Base-by-base conservation (phyloP, 306 rosid genomes). In the Cucurbita ficifolia region DNA sequence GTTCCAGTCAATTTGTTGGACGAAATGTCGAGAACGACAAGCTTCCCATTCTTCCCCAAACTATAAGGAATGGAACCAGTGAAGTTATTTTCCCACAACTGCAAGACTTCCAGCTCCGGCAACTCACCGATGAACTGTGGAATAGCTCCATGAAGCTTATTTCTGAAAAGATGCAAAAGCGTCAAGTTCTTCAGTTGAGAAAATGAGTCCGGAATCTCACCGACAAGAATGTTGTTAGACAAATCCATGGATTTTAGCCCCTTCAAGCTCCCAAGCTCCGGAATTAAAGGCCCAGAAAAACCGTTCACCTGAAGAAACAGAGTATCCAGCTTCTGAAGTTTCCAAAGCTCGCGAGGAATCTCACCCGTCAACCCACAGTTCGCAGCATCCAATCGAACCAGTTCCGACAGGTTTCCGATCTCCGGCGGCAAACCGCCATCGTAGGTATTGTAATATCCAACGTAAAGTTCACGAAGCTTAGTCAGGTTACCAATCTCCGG, bases 1-100 rank as follows among this genome's bases (percentile, higher is more conserved):
- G 86, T 78, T 1, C 98, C 98, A 3, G 96, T 93, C 74, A 93
- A 72, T 68, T 90, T 93, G 86, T 90, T 93, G 0, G 98, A 90
- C 3, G 98, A 93, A 64, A 93, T 82, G 79, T 93, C 98, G 0
- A 90, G 75, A 45, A 79, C 42, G 9, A 74, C 83, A 62, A 93
- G 91, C 80, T 57, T 93, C 10, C 98, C 96, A 12, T 93, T 93
- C 63, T 79, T 87, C 17, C 98, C 98, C 60, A 93, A 70, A 39
- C 94, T 84, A 55, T 60, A 83, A 16, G 98, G 98, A 70, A 93
- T 88, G 60, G 82, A 83, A 2, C 90, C 98, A 0, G 98, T 93
- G 86, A 93, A 88, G 84, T 93, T 93, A 72, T 93, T 93, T 83
- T 90, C 97, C 98, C 98, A 93, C 13, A 93, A 77, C 80, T 93